Evolutionary conservation across 75 land plant species (phyloP).

Genomic region (Pinus albicaulis): DNA sequence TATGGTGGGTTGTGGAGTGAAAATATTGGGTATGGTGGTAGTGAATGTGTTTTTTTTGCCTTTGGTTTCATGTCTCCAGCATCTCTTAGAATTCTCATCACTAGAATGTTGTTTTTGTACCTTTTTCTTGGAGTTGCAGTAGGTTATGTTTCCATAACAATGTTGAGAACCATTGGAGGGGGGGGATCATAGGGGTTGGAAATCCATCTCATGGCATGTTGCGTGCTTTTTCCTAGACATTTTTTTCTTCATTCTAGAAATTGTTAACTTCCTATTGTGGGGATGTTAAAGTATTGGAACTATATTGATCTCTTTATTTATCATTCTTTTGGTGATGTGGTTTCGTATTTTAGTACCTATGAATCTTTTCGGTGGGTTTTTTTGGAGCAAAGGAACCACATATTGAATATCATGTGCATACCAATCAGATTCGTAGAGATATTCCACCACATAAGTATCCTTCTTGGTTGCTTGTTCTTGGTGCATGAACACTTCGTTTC

Average conservation of each 20-base stretch:
- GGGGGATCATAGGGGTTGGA: conserved; percentile 24
- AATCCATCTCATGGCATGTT: conserved; percentile 50
- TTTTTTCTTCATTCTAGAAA: conserved; percentile 36
- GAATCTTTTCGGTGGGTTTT: conserved; percentile 44
- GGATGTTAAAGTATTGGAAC: conserved; percentile 55
- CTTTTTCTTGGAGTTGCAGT: conserved; percentile 46
- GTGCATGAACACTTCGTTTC: conserved; percentile 53
- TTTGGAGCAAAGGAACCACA: conserved; percentile 46
- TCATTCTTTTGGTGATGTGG: conserved; percentile 49
- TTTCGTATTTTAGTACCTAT: conserved; percentile 57
- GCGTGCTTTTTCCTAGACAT: conserved; percentile 69
- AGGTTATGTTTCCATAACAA: conserved; percentile 39
- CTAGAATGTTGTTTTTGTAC: conserved; percentile 51
- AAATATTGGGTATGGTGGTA: conserved; percentile 50
- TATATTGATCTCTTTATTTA: conserved; percentile 44
- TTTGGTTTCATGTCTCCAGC: conserved; percentile 64
- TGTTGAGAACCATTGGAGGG: not conserved
- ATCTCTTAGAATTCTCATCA: conserved; percentile 42
- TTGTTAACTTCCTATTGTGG: conserved; percentile 44
- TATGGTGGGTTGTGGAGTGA: conserved; percentile 50
- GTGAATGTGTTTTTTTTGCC: conserved; percentile 57
- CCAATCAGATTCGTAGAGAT: conserved; percentile 61
- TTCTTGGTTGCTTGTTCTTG: conserved; percentile 52
- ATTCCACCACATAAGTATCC: conserved; percentile 54
- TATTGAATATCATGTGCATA: conserved; percentile 49